phyloP scores from a whole-genome alignment of 2,329 filamentous ascomycete species.

The Hymenoscyphus repandus region DNA sequence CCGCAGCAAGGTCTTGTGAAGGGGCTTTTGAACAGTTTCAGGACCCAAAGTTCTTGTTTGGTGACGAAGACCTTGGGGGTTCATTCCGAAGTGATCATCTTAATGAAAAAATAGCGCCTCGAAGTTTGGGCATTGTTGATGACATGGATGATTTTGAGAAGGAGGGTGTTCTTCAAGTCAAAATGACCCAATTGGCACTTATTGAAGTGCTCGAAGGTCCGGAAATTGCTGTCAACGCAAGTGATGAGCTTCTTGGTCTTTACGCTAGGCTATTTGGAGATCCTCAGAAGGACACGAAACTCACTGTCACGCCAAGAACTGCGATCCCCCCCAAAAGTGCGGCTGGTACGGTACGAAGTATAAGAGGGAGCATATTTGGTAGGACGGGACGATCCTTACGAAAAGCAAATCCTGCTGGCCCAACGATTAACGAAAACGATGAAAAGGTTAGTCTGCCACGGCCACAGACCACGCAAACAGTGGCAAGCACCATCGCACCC shows the following conservation, averaged over 20 bases:
- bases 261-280: constrained; percentile 78
- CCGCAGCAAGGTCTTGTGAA: constrained; percentile 78
- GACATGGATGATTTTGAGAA: constrained; percentile 82
- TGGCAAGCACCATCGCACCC: constrained; percentile 41
- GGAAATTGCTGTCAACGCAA: constrained; percentile 80
- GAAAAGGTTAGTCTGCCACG: constrained; percentile 31
- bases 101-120: constrained; percentile 38
- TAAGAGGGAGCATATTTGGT: constrained; percentile 76
- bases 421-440: constrained; percentile 28
- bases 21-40: constrained; percentile 88
- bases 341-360: constrained; percentile 63
- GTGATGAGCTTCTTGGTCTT: constrained; percentile 75
- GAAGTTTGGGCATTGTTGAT: constrained; percentile 55
- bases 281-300: constrained; percentile 35
- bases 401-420: constrained; percentile 37
- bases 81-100: constrained; percentile 62
- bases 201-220: constrained; percentile 80
- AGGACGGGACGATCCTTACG: constrained; percentile 40
- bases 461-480: constrained; percentile 27
- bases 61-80: constrained; percentile 45
- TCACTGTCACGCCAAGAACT: constrained; percentile 30
- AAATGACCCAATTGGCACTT: constrained; percentile 87
- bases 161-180: constrained; percentile 83
- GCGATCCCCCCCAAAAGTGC: constrained; percentile 59
- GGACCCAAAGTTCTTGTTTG: constrained; percentile 65